phyloP scores from a whole-genome alignment of 495 filamentous ascomycete genomes.

The Hypoxylon perforatum region DNA sequence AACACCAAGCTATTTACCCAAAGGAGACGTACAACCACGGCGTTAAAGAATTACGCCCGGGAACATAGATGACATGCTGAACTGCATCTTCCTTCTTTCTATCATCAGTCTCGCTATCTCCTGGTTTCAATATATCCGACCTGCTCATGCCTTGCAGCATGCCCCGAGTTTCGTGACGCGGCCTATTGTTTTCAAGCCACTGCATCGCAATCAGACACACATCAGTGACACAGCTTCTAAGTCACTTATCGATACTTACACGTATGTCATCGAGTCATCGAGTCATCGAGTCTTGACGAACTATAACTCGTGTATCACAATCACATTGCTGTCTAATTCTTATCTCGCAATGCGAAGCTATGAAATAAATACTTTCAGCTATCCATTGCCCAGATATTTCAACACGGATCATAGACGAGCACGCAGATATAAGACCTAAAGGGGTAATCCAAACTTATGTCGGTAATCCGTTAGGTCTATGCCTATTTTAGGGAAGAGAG shows the following conservation, averaged over 20 bases:
- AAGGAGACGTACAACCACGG: constrained; percentile 11
- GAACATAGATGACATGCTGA: background rate
- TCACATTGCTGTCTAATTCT: too few relatives aligned
- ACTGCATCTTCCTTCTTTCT: background rate
- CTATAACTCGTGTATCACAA: too few relatives aligned
- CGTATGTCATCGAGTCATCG: background rate
- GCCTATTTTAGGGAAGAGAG: background rate
- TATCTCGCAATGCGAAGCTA: too few relatives aligned
- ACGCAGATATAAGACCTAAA: too few relatives aligned
- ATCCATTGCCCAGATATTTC: too few relatives aligned
- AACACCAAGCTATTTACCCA: background rate
- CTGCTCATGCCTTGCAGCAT: constrained; percentile 33
- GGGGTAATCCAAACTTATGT: too few relatives aligned
- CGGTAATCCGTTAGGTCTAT: background rate
- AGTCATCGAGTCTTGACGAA: too few relatives aligned
- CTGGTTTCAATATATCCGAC: constrained; percentile 7
- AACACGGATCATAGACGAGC: too few relatives aligned
- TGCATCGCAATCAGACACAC: background rate
- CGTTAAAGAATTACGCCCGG: background rate
- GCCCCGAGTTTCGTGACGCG: constrained; percentile 32
- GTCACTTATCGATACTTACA: background rate
- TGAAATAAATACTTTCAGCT: too few relatives aligned
- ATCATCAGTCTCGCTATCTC: background rate
- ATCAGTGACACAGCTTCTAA: constrained; percentile 12
- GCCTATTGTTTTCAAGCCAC: constrained; percentile 17